A percentile compares a stretch with the other conserved stretches of the same genome.
Evolutionary conservation across 192 early-diverging fungal species (phyloP).

Genomic region (Mortierella alpina): DNA sequence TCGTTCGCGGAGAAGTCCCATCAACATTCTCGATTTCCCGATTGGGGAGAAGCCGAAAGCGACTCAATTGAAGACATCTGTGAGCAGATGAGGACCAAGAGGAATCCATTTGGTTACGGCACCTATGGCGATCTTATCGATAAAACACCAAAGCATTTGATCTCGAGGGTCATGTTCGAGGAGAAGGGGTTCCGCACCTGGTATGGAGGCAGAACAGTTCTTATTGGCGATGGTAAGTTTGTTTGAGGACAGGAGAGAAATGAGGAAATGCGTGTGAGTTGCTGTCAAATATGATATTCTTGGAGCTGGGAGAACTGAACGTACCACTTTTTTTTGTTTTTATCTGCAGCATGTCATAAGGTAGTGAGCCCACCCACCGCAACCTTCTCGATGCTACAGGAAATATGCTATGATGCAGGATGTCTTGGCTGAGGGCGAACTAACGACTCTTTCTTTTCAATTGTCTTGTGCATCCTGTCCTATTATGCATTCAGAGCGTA

Average conservation of each 20-base stretch:
- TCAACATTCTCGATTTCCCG: constrained; percentile 23
- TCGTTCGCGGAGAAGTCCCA: constrained; percentile 12
- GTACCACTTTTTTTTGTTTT: background rate
- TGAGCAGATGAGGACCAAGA: constrained; percentile 23
- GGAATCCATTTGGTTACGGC: constrained; percentile 41
- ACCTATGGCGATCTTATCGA: constrained; percentile 48
- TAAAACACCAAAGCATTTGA: constrained; percentile 25
- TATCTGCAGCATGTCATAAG: constrained; percentile 38
- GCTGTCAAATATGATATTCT: no score
- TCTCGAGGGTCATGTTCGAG: constrained; percentile 48
- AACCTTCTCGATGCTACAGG: background rate
- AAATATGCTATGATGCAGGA: no score
- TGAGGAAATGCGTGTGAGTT: background rate
- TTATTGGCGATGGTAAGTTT: constrained; percentile 45
- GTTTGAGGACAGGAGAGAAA: background rate
- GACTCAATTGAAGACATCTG: constrained; percentile 49
- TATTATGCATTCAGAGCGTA: constrained; percentile 18
- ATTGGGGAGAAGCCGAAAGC: constrained; percentile 37
- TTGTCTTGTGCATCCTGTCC: background rate
- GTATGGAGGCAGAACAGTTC: constrained; percentile 44
- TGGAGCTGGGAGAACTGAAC: no score
- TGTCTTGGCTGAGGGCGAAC: no score
- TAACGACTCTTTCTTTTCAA: background rate
- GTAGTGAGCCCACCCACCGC: constrained; percentile 1
- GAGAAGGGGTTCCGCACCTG: constrained; percentile 43